Evolutionary conservation across 2,329 filamentous ascomycete genomes (phyloP).

Genomic region (Diaporthe sp.): DNA sequence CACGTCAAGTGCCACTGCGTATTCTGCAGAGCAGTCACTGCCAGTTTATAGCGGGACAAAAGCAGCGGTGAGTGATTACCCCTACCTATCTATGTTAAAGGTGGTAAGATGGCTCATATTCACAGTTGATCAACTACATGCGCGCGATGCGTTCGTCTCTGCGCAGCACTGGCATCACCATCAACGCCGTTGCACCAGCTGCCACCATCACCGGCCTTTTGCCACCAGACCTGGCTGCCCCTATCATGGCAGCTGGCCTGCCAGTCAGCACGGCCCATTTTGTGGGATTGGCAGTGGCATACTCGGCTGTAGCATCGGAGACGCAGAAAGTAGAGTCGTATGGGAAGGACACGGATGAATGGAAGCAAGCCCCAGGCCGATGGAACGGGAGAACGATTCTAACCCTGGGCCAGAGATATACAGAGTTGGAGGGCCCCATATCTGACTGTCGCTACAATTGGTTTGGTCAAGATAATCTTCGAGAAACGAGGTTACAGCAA

Average conservation of each 20-base stretch:
- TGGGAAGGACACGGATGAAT: conserved; percentile 48
- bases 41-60: conserved; percentile 49
- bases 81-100: conserved; percentile 38
- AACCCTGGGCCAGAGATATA: conserved; percentile 51
- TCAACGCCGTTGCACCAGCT: conserved; percentile 54
- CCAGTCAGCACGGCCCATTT: conserved; percentile 50
- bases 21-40: conserved; percentile 51
- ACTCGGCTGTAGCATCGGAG: conserved; percentile 52
- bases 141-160: conserved; percentile 48
- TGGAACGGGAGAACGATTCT: conserved; percentile 53
- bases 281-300: conserved; percentile 52
- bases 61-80: conserved; percentile 41
- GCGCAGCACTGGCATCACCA: conserved; percentile 47
- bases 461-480: conserved; percentile 49
- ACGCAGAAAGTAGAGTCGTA: conserved; percentile 49
- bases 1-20: conserved; percentile 52
- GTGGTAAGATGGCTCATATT: not conserved
- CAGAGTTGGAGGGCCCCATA: conserved; percentile 50
- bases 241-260: conserved; percentile 47
- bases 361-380: conserved; percentile 31
- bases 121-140: conserved; percentile 39
- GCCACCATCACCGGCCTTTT: conserved; percentile 50
- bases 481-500: conserved; percentile 48
- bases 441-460: conserved; percentile 45
- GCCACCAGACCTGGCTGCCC: conserved; percentile 46